Base-by-base conservation (phyloP, 805 yeast genomes). In the Myxozyma neotropica region DNA sequence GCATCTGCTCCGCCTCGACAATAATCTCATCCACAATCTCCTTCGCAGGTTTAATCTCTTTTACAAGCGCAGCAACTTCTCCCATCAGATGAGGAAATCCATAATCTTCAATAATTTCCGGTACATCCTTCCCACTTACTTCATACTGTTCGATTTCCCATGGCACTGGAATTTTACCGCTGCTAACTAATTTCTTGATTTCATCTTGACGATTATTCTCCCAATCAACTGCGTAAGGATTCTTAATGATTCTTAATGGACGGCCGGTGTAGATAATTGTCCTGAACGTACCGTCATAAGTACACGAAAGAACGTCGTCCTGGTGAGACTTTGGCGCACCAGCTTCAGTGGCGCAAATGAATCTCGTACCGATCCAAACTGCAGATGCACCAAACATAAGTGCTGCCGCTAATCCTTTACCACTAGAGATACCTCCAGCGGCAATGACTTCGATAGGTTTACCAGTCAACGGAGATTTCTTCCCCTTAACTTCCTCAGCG, bases 311-410 rank as follows among this genome's bases (percentile, higher is more conserved):
- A 4, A 68, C 68, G 19, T 59, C 59, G 21, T 68, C 58, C 45
- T 67, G 68, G 47, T 68, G 70, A 27, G 42, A 64, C 33, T 49
- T 53, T 2, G 69, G 57, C n/a, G 71, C 67, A 13, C 70, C 70
- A n/a, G 70, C 66, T 38, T 68, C 70, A 27, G 50, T 55, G n/a
- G 70, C 61, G 53, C 65, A 61, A n/a, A 68, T 61, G 36, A 68
- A 68, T 3, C 70, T 57, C 13, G 70, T 68, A n/a, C 70, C 70
- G 31, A 68, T 65, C 70, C 70, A 68, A 15, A 68, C 69, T 3
- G 69, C 70, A 8, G 57, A 40, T 4, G 70, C 70, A 4, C 70
- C 59, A 23, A 40, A 49, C 50, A 63, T 53, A 38, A 67, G 53
- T 23, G 71, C 67, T 6, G 71, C 70, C 19, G 69, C 70, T 10